Evolutionary conservation across 257 asterid species (phyloP).

Genomic region (Capsicum chinense): DNA sequence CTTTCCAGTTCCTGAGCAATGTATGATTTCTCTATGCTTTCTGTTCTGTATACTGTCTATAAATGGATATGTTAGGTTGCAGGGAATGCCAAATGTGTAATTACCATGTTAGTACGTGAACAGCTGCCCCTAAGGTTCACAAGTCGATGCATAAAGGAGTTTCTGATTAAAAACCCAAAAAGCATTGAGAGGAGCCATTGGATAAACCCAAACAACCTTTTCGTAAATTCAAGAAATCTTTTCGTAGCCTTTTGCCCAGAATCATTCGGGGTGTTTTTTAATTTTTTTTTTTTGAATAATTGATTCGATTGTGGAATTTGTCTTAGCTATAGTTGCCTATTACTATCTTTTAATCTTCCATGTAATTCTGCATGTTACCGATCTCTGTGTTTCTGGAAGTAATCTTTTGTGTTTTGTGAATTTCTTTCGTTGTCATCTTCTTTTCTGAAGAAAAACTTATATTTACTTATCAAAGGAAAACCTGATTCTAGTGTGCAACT

Average conservation of each 20-base stretch:
- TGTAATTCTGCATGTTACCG: slow-evolving; percentile 8
- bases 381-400: background rate
- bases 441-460: background rate
- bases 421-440: background rate
- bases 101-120: slow-evolving; percentile 13
- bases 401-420: slow-evolving; percentile 10
- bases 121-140: background rate
- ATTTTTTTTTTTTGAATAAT: no score
- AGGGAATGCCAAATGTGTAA: background rate
- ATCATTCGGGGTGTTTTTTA: no score
- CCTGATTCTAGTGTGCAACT: background rate
- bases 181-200: slow-evolving; percentile 4
- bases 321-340: background rate
- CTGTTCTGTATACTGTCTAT: slow-evolving; percentile 21
- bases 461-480: background rate
- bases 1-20: slow-evolving; percentile 92
- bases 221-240: no score
- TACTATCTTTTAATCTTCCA: background rate
- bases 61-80: slow-evolving; percentile 16
- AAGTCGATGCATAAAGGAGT: background rate
- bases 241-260: no score
- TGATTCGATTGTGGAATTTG: background rate
- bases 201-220: no score
- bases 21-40: slow-evolving; percentile 57
- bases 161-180: background rate